Conservation (phyloP, 2,329 filamentous ascomycete species). For the Pseudogymnoascus verrucosus region DNA sequence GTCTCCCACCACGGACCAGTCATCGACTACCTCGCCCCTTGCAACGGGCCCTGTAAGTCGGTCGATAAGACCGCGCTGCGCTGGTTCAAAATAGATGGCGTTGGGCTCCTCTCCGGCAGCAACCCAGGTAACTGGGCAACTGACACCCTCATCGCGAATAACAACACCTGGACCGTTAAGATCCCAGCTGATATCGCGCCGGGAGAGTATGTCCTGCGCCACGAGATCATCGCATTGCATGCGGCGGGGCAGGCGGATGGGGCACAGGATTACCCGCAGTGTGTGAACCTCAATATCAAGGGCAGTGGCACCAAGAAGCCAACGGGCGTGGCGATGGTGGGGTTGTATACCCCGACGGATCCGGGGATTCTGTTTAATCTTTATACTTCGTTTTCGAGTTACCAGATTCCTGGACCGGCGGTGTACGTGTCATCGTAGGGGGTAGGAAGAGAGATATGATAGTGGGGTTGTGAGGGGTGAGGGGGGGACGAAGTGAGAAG, state of each 20-base stretch:
- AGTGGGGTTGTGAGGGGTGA: not conserved
- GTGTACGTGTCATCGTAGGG: slow-evolving; percentile 21
- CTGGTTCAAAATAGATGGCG: slow-evolving; percentile 38
- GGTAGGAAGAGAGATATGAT: not conserved
- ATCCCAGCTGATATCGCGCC: slow-evolving; percentile 32
- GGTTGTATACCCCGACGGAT: slow-evolving; percentile 31
- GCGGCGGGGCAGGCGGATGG: slow-evolving; percentile 33
- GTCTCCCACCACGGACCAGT: slow-evolving; percentile 43
- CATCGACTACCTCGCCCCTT: slow-evolving; percentile 26
- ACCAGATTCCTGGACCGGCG: slow-evolving; percentile 35
- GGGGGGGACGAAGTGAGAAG: not conserved
- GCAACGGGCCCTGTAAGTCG: slow-evolving; percentile 32
- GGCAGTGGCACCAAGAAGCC: slow-evolving; percentile 20
- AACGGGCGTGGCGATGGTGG: slow-evolving; percentile 19
- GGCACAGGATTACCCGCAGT: slow-evolving; percentile 39
- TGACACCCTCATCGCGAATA: slow-evolving; percentile 33
- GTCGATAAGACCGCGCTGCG: slow-evolving; percentile 31
- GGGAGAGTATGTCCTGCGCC: slow-evolving; percentile 36
- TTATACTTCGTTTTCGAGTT: slow-evolving; percentile 29
- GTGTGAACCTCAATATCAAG: slow-evolving; percentile 33
- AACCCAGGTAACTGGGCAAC: slow-evolving; percentile 34
- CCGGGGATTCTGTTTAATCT: slow-evolving; percentile 35
- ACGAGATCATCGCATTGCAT: slow-evolving; percentile 38
- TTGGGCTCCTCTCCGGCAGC: slow-evolving; percentile 29
- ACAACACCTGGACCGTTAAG: slow-evolving; percentile 36